These are phyloP conservation scores for Beauveria varroae DNA, from an alignment of 2,329 filamentous ascomycete species.

Conservation along the genomic window DNA sequence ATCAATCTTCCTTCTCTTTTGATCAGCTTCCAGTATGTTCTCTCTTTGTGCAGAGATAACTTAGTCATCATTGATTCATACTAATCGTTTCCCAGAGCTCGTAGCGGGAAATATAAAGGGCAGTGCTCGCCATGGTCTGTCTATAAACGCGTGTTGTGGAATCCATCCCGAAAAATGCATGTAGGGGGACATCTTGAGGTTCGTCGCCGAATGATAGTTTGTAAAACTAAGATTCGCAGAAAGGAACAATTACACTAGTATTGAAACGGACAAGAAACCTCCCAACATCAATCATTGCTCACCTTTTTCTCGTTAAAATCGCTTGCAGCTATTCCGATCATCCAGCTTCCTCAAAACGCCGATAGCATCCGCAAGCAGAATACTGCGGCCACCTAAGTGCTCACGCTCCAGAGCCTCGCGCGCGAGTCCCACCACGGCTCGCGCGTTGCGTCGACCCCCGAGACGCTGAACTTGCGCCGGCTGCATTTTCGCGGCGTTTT, in stretches of 20 bases:
- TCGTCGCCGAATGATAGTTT: background rate
- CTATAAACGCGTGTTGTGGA: constrained; percentile 6
- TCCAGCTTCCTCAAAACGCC: constrained; percentile 45
- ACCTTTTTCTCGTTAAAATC: constrained; percentile 26
- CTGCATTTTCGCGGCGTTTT: constrained; percentile 32
- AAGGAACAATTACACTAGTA: background rate
- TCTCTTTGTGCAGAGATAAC: background rate
- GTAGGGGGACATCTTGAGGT: background rate
- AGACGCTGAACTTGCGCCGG: constrained; percentile 32
- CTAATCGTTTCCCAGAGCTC: constrained; percentile 4
- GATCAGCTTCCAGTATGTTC: background rate
- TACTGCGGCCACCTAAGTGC: constrained; percentile 39
- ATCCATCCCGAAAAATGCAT: background rate
- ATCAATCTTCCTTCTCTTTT: background rate
- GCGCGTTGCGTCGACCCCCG: constrained; percentile 33
- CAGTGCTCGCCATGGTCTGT: background rate
- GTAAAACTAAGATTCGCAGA: background rate
- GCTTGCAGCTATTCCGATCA: constrained; percentile 33
- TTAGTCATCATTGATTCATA: constrained; percentile 5
- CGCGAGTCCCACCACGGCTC: constrained; percentile 40
- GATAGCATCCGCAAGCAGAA: constrained; percentile 46
- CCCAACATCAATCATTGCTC: background rate
- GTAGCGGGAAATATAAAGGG: background rate
- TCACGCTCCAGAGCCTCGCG: constrained; percentile 40
- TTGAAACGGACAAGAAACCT: background rate